Base-by-base conservation (phyloP, 2,329 filamentous ascomycete species). In the Fusarium redolens region DNA sequence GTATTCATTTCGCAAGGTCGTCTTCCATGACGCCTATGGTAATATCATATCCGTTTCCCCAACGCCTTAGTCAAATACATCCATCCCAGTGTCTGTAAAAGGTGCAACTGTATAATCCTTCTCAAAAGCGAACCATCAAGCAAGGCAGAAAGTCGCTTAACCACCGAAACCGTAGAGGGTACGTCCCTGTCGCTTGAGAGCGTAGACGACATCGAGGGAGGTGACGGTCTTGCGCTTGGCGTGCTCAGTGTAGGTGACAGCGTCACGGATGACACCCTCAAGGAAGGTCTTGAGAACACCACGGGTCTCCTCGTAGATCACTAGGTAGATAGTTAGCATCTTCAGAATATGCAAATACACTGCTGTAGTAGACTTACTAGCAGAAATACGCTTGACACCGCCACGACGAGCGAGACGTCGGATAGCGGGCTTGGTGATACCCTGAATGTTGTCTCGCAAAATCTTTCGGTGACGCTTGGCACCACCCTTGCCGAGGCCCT, bases 401-500 rank as follows among this genome's bases (percentile, higher is more conserved):
- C 95, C 95, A 96, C 95, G 95, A 88, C 95, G 95, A 77, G 95
- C 95, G 84, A 98, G 95, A 97, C 95, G 95, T 82, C 95, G 93
- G 87, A 98, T 98, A 81, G 95, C 95, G 81, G 95, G 95, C 93
- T 98, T 98, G 83, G 95, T 98, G 84, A 98, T 98, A 88, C 95
- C 95, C 89, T 98, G 95, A 83, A 98, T 98, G 93, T 97, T 98
- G 93, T 97, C 95, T 87, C 95, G 94, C 86, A 98, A 91, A 89
- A 98, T 98, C 93, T 98, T 98, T 83, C 96, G 92, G 89, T 98
- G 95, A 87, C 95, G 95, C 93, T 98, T 98, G 87, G 96, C 96
- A 85, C 95, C 95, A 78, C 95, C 95, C 92, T 97, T 97, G 85
- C 95, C 95, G 86, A 97, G 94, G 85, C 95, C 95, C 92, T 97